Conservation (phyloP, 345 rosid genomes). For the Linum lewisii region DNA sequence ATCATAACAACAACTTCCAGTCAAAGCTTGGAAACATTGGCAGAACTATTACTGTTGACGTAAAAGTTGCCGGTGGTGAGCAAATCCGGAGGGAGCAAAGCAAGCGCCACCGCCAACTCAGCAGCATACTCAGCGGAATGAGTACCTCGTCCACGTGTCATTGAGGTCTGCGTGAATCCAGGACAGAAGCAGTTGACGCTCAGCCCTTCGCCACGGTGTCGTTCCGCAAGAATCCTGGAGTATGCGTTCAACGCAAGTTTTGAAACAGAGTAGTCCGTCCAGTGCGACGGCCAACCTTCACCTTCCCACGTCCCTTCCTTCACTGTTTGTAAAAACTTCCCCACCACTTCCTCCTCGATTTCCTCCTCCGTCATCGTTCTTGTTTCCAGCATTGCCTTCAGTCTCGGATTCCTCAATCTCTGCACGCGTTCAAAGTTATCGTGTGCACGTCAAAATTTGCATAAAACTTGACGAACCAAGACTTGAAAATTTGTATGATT, state of each 20-base stretch:
- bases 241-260: slow-evolving; percentile 78
- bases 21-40: slow-evolving; percentile 28
- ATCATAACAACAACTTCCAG: neutral
- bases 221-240: slow-evolving; percentile 52
- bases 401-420: slow-evolving; percentile 53
- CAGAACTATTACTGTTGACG: slow-evolving; percentile 22
- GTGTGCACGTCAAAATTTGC: too few species aligned
- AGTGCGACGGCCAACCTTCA: slow-evolving; percentile 71
- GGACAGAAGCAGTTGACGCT: slow-evolving; percentile 74
- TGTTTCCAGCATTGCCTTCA: slow-evolving; percentile 30
- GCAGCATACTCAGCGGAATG: slow-evolving; percentile 61
- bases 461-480: too few species aligned
- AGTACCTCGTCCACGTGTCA: slow-evolving; percentile 67
- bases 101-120: slow-evolving; percentile 23
- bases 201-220: slow-evolving; percentile 22
- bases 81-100: slow-evolving; percentile 42
- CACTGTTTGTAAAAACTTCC: slow-evolving; percentile 39
- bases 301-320: slow-evolving; percentile 51
- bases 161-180: slow-evolving; percentile 72
- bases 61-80: slow-evolving; percentile 49
- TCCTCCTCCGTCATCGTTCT: slow-evolving; percentile 36
- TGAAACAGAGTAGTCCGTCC: slow-evolving; percentile 85
- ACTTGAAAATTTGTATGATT: neutral
- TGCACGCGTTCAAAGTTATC: slow-evolving; percentile 20
- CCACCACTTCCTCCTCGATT: slow-evolving; percentile 32